Percentiles rank a stretch among this genome's conserved stretches.
phyloP scores from a whole-genome alignment of 768 basidiomycete species.

The Termitomyces sp. region DNA sequence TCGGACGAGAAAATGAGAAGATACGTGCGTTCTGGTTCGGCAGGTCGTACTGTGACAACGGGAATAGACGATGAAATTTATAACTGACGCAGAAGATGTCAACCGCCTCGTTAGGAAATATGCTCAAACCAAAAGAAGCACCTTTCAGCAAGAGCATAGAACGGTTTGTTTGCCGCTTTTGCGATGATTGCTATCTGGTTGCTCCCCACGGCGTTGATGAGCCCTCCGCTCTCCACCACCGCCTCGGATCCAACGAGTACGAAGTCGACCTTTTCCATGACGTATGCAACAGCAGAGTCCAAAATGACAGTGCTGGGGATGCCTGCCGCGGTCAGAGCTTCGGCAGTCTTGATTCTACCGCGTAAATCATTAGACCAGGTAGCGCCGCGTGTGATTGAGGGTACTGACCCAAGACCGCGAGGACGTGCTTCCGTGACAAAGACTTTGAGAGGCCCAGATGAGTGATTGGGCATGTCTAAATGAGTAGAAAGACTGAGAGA shows the following conservation, averaged over 20 bases:
- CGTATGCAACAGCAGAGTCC: slow-evolving; percentile 95
- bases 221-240: slow-evolving; percentile 93
- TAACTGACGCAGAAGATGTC: slow-evolving; percentile 50
- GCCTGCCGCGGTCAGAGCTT: slow-evolving; percentile 80
- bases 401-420: slow-evolving; percentile 75
- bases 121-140: slow-evolving; percentile 20
- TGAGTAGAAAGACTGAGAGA: slow-evolving; percentile 21
- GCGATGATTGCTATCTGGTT: slow-evolving; percentile 97
- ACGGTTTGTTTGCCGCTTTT: slow-evolving; percentile 90
- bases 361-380: slow-evolving; percentile 7
- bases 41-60: slow-evolving; percentile 86
- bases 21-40: slow-evolving; percentile 77
- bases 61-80: slow-evolving; percentile 97
- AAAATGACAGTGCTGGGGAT: slow-evolving; percentile 94
- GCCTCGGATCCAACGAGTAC: slow-evolving; percentile 97
- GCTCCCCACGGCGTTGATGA: slow-evolving; percentile 91
- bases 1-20: slow-evolving; percentile 60
- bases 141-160: slow-evolving; percentile 95
- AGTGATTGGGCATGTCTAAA: slow-evolving; percentile 7
- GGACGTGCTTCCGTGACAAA: slow-evolving; percentile 97
- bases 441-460: slow-evolving; percentile 38
- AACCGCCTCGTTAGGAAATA: slow-evolving; percentile 19
- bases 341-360: slow-evolving; percentile 83
- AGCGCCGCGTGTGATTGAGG: slow-evolving; percentile 12
- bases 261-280: slow-evolving; percentile 95